A percentile compares a stretch with the other conserved stretches of the same genome.
Conservation (phyloP, 2,329 filamentous ascomycete species). For the Hypoxylon sp. region DNA sequence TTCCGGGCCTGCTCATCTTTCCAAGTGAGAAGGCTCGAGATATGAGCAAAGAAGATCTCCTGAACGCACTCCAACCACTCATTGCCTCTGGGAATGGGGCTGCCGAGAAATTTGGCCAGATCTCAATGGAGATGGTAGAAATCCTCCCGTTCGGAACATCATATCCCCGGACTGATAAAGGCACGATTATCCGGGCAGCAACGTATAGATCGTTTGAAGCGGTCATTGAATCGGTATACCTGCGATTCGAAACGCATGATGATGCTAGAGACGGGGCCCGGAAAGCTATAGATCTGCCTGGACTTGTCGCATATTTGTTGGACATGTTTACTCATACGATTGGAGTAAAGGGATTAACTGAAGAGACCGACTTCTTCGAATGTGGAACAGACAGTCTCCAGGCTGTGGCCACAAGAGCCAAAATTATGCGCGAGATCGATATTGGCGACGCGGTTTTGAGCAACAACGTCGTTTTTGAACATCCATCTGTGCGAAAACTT, state of each 20-base stretch:
- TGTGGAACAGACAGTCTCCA: constrained; percentile 50
- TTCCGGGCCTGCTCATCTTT: constrained; percentile 68
- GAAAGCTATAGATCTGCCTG: constrained; percentile 19
- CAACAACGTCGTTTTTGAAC: constrained; percentile 52
- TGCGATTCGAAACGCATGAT: constrained; percentile 43
- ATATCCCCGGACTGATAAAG: constrained; percentile 69
- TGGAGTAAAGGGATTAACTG: constrained; percentile 31
- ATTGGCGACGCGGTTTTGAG: constrained; percentile 40
- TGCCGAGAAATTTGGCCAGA: constrained; percentile 65
- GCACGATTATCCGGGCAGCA: constrained; percentile 66
- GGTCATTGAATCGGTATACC: constrained; percentile 62
- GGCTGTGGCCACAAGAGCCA: constrained; percentile 45
- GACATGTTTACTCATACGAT: constrained; percentile 32
- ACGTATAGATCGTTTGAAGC: constrained; percentile 63
- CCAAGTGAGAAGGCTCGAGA: constrained; percentile 59
- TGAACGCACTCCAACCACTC: constrained; percentile 63
- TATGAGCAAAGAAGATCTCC: constrained; percentile 59
- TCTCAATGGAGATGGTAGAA: constrained; percentile 66
- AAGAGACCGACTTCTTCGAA: constrained; percentile 50
- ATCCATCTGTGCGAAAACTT: constrained; percentile 46
- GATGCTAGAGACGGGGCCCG: constrained; percentile 22
- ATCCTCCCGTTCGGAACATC: constrained; percentile 59
- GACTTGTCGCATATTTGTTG: constrained; percentile 33
- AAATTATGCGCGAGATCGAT: constrained; percentile 47
- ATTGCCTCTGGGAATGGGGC: constrained; percentile 64